Base-by-base conservation (phyloP, 164 flowering plant species). In the Dillenia suffruticosa region DNA sequence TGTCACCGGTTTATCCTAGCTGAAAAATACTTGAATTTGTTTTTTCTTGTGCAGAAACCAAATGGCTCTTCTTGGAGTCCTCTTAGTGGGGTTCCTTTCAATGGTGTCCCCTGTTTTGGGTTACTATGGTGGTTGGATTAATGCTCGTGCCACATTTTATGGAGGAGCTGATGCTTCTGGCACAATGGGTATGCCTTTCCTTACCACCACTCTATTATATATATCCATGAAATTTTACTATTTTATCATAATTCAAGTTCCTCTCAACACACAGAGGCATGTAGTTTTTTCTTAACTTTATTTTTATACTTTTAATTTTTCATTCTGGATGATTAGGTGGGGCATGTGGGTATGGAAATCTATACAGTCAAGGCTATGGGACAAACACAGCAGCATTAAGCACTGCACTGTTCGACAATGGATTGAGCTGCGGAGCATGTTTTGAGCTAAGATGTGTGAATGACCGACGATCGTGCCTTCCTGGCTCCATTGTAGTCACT, bases 301-400 rank as follows among this genome's bases (percentile, higher is more conserved):
- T 15, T 44, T 53, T 9, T 43, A 5, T 13, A 46, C 57, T 10
- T 10, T 61, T 17, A 24, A 1, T 44, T 13, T 52, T 19, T 12
- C 11, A 12, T 11, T 16, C 53, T 15, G 50, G 10, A 64, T 17
- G 44, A 62, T 26, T 52, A 87, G 93, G 93, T 47, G 93, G 93
- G 52, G 93, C 93, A 49, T 87, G 93, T 76, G 93, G 93, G 12
- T 88, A 84, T 72, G 95, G 95, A n/a, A 88, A 88, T 63, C 70
- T 86, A 40, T 86, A 86, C 66, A 83, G 90, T 69, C 84, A 74
- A 26, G 92, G 95, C 0, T 88, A 88, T 60, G 95, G 95, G 16
- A 82, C 80, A 0, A 77, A 77, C 55, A 88, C 95, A 9, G 86
- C 91, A 47, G 91, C 94, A 56, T 63, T 85, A 56, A 88, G 94